A percentile compares a stretch with the other conserved stretches of the same genome.
phyloP scores from a whole-genome alignment of 345 rosid species.

The Lumnitzera littorea region DNA sequence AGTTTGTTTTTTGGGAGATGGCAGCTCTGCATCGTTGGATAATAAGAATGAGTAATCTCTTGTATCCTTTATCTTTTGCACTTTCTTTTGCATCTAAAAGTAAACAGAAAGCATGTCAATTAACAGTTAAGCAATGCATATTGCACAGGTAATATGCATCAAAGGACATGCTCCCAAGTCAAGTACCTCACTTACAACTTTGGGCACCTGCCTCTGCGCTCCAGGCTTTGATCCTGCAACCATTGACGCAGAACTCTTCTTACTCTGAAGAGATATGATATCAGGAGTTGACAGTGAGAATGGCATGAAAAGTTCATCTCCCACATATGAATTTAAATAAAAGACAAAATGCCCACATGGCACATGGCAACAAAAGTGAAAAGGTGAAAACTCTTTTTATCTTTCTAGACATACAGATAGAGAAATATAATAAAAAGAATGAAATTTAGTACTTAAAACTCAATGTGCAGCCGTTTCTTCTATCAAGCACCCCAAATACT shows the following conservation, averaged over 20 bases:
- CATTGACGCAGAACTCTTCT: conserved; percentile 33
- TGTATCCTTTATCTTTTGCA: conserved; percentile 57
- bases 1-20: conserved; percentile 53
- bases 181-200: conserved; percentile 45
- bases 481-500: not conserved
- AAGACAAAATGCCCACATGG: too few species aligned
- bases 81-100: conserved; percentile 50
- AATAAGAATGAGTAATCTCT: conserved; percentile 90
- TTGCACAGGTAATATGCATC: not conserved
- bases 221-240: conserved; percentile 31
- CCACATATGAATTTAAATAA: too few species aligned
- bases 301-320: too few species aligned
- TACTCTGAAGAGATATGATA: conserved; percentile 37
- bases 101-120: not conserved
- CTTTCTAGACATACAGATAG: too few species aligned
- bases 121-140: too few species aligned
- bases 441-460: too few species aligned
- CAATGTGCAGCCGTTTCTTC: too few species aligned
- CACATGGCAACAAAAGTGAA: too few species aligned
- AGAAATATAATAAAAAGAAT: too few species aligned
- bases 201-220: conserved; percentile 20
- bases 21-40: conserved; percentile 63
- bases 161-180: not conserved
- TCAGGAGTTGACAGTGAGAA: not conserved
- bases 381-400: too few species aligned